Base-by-base conservation (phyloP, 129 eudicot genomes). In the Smallanthus sonchifolius region DNA sequence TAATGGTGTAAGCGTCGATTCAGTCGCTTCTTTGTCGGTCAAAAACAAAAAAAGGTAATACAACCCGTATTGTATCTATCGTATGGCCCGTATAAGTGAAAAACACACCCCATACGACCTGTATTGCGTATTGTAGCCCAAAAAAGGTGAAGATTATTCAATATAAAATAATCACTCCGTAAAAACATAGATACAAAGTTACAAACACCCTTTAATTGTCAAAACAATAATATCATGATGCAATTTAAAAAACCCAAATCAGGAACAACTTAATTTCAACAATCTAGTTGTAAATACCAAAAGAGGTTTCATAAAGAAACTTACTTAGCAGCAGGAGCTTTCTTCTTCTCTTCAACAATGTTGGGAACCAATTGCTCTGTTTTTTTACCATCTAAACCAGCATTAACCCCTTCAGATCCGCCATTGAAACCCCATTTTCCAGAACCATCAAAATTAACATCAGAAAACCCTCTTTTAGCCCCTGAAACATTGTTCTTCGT, bases 401-500 rank as follows among this genome's bases (percentile, higher is more conserved):
- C 80, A 43, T n/a, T 61, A 43, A 43, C 28, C 38, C 39, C 77
- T 65, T 79, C 88, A 81, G 85, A 78, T 79, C 85, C 83, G 57
- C 84, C 80, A 79, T 70, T 77, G 30, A 54, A 75, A 66, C 19
- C 89, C 97, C 97, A 91, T 38, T 88, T 88, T 1, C 65, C 77
- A 80, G 86, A 78, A 52, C 82, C 87, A 60, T 84, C 64, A 55
- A 47, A 63, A 28, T 72, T 81, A 36, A 91, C 87, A 80, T 87
- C 97, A 48, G 84, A 86, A 84, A 87, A 91, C 15, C 89, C 91
- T 74, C 97, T 86, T 72, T 91, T 91, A 62, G 87, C 83, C 28
- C 94, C 82, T 6, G 87, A 83, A 42, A 72, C 84, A 72, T 77
- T 65, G 73, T 59, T 84, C 73, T 85, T 83, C 38, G 39, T 36